Base-by-base conservation (phyloP, 768 basidiomycete genomes). In the Punctularia strigosozonata region DNA sequence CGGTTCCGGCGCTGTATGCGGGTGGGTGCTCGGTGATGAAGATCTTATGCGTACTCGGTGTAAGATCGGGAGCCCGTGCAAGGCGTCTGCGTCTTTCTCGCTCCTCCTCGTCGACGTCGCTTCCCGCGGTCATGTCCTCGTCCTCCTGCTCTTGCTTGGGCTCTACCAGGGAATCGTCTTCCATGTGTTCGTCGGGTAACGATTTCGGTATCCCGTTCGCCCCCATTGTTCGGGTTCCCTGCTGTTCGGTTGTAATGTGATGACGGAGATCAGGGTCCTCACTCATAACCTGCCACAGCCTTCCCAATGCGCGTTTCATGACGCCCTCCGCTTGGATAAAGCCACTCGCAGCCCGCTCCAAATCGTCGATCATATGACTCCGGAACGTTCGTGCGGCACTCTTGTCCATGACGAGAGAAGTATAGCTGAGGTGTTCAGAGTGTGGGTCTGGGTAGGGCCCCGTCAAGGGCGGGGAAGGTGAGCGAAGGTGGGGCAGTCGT, bases 331-430 rank as follows among this genome's bases (percentile, higher is more conserved):
- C 85, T 60, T 89, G 84, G 34, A 90, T 82, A 32, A 91, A 71
- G 31, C 75, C 76, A 52, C 85, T 87, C 7, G 86, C 87, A 12
- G 86, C 78, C 37, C 80, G 64, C 46, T 88, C 84, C 12, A 91
- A 66, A 49, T 88, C 85, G 46, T 85, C 79, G 18, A 89, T 60
- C 35, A 89, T 60, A 40, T 65, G 68, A 24, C 86, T 82, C 31
- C 86, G 81, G 59, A 87, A 91, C 4, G 87, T 77, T 54, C 85
- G 81, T 14, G 82, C 85, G 13, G 85, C 75, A 6, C 84, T 72
- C 45, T 80, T 83, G 54, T 90, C 87, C 69, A 89, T 71, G 12
- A 91, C 85, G 48, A 87, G 85, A 0, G 86, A 84, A 15, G 85
- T 71, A 58, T 84, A 89, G 44, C 71, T 80, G 43, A 77, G 67